Base-by-base conservation (phyloP, 805 yeast genomes). In the Lachancea fermentati region DNA sequence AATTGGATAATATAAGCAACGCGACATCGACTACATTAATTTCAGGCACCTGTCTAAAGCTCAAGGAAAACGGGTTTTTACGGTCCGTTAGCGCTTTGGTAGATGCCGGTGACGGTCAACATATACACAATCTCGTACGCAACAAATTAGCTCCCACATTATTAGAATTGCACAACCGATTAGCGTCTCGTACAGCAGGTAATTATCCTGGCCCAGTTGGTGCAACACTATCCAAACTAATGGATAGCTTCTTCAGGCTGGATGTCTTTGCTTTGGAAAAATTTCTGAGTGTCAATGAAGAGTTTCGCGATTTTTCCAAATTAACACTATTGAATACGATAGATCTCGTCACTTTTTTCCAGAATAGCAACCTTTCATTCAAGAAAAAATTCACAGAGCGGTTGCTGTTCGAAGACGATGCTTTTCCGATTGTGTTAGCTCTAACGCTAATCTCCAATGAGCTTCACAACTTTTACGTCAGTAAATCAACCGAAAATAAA, bases 341-440 rank as follows among this genome's bases (percentile, higher is more conserved):
- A 60, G 79, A 78, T 51, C 60, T 80, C 36, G 67, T 71, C 45
- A 64, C 69, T 28, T 79, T 81, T 52, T 59, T 80, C 30, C 72
- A 71, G 43, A 76, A 73, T 48, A 68, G 79, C 13, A 77, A 78
- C 53, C 68, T 76, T 54, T 64, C 79, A 0, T 81, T 81, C 62
- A 78, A 74, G 45, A 81, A 80, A 58, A 61, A 69, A 22, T 78
- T 72, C 52, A 76, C 73, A 39, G 86, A 82, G 54, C 85, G 81
- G 48, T 63, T 78, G 35, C 66, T 82, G 62, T 79, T 82, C 68
- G 75, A 78, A 35, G 69, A 72, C 41, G 69, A 68, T 39, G 60
- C 65, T 22, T 63, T 78, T 53, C 81, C 85, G 1, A 54, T 81
- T 19, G 67, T 60, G 8, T 54, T 60, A 41, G 65, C 71, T 34